A percentile compares a stretch with the other conserved stretches of the same genome.
These are phyloP conservation scores for Scytalidium lignicola DNA, from an alignment of 2,329 filamentous ascomycete species.

Conservation along the genomic window DNA sequence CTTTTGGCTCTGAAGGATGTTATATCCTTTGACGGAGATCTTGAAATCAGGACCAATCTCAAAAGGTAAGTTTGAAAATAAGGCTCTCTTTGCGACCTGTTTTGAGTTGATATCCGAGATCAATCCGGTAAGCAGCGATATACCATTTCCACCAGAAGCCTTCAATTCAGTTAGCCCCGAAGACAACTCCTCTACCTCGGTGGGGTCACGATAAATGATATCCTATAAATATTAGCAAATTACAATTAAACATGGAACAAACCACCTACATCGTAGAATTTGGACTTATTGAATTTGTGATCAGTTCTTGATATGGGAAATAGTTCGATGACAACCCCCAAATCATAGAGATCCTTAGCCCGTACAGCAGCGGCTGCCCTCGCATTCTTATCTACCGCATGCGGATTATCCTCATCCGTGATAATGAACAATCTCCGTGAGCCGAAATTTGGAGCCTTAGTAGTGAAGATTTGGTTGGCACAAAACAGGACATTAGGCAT, in stretches of 20 bases:
- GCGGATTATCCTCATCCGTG: slow-evolving; percentile 88
- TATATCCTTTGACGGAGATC: slow-evolving; percentile 92
- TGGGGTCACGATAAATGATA: slow-evolving; percentile 78
- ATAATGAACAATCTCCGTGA: slow-evolving; percentile 92
- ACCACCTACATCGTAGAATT: slow-evolving; percentile 78
- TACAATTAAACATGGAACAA: not conserved
- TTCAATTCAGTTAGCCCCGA: slow-evolving; percentile 51
- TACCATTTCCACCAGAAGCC: slow-evolving; percentile 65
- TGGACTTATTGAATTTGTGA: slow-evolving; percentile 70
- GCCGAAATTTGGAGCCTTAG: slow-evolving; percentile 88
- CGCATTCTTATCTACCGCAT: slow-evolving; percentile 64
- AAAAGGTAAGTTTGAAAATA: slow-evolving; percentile 82
- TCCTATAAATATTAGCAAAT: slow-evolving; percentile 49
- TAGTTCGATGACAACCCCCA: slow-evolving; percentile 85
- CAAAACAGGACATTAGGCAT: slow-evolving; percentile 93
- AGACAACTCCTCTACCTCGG: slow-evolving; percentile 62
- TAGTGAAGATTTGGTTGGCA: slow-evolving; percentile 94
- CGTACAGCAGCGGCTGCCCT: slow-evolving; percentile 76
- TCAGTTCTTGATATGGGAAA: slow-evolving; percentile 77
- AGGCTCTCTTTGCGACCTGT: slow-evolving; percentile 74
- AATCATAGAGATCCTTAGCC: slow-evolving; percentile 91
- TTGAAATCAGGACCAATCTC: slow-evolving; percentile 79
- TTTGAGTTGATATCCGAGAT: slow-evolving; percentile 88
- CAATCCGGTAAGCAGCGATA: slow-evolving; percentile 73
- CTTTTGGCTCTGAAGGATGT: slow-evolving; percentile 77